phyloP scores from a whole-genome alignment of 257 asterid species.

The Plantago major region DNA sequence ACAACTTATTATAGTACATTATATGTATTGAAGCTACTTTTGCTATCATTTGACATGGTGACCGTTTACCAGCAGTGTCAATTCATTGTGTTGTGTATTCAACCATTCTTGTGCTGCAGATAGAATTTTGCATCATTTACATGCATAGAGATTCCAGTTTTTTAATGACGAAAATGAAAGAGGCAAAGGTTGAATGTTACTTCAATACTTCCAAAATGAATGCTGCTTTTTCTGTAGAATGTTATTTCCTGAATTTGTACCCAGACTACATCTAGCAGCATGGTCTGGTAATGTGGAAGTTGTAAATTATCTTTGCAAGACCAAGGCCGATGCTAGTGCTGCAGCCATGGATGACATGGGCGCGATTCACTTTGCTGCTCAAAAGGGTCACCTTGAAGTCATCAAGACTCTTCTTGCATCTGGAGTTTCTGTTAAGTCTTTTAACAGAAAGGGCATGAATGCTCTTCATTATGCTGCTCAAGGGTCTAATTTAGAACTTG shows the following conservation, averaged over 20 bases:
- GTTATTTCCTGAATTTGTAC: slow-evolving; percentile 28
- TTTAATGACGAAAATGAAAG: too few relatives aligned
- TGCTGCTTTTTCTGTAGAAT: neutral
- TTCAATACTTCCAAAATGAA: neutral
- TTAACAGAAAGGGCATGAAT: slow-evolving; percentile 83
- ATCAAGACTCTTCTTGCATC: slow-evolving; percentile 52
- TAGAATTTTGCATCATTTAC: too few relatives aligned
- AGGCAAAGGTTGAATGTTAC: neutral
- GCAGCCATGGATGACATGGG: slow-evolving; percentile 99
- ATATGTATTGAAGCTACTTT: too few relatives aligned
- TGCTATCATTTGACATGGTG: too few relatives aligned
- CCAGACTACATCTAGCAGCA: slow-evolving; percentile 92
- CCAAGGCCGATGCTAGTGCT: slow-evolving; percentile 87
- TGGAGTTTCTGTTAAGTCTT: slow-evolving; percentile 67
- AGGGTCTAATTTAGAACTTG: slow-evolving; percentile 72
- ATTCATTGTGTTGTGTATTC: too few relatives aligned
- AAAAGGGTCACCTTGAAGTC: slow-evolving; percentile 81
- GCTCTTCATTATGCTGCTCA: slow-evolving; percentile 93
- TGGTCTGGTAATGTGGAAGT: slow-evolving; percentile 88
- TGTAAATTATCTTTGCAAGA: slow-evolving; percentile 69
- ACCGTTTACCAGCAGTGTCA: too few relatives aligned
- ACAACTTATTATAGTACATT: too few relatives aligned
- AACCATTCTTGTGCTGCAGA: too few relatives aligned
- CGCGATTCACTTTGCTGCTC: slow-evolving; percentile 94
- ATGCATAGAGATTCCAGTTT: too few relatives aligned